These are phyloP conservation scores for Haplosporangium sp. DNA, from an alignment of 371 early-diverging fungal genomes.

Conservation along the genomic window DNA sequence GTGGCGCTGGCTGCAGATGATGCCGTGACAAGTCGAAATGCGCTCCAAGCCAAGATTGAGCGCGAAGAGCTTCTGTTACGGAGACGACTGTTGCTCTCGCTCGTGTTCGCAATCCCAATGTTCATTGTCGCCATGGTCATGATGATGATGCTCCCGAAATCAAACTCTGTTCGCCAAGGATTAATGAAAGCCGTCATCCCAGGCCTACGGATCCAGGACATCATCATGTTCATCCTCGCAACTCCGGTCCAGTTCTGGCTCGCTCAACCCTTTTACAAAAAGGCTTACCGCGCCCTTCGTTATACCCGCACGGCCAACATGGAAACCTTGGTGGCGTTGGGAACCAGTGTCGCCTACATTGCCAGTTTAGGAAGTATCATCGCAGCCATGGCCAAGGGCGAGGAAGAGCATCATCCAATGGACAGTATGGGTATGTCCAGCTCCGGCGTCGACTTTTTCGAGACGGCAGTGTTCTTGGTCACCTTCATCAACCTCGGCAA, in stretches of 20 bases:
- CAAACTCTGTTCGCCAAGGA: constrained; percentile 55
- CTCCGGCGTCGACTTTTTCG: constrained; percentile 64
- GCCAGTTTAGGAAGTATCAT: constrained; percentile 68
- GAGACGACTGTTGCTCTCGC: constrained; percentile 63
- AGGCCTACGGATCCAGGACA: constrained; percentile 62
- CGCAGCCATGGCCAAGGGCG: constrained; percentile 59
- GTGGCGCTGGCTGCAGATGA: constrained; percentile 59
- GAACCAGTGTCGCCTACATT: constrained; percentile 74
- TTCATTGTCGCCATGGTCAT: constrained; percentile 71
- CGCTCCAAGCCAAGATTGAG: constrained; percentile 63
- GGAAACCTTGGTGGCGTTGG: constrained; percentile 76
- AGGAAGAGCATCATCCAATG: not conserved
- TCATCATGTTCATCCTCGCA: constrained; percentile 63
- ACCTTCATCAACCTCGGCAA: constrained; percentile 77
- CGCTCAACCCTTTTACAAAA: constrained; percentile 63
- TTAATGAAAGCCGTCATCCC: constrained; percentile 56
- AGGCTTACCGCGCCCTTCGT: constrained; percentile 64
- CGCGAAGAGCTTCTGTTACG: constrained; percentile 58
- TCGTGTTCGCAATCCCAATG: constrained; percentile 71
- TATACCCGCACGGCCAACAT: constrained; percentile 74
- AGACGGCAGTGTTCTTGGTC: constrained; percentile 74
- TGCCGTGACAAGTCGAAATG: constrained; percentile 49
- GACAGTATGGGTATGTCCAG: constrained; percentile 19
- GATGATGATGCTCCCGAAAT: constrained; percentile 65
- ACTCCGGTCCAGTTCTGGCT: constrained; percentile 72